phyloP scores from a whole-genome alignment of 345 rosid genomes.

The Aegle marmelos region DNA sequence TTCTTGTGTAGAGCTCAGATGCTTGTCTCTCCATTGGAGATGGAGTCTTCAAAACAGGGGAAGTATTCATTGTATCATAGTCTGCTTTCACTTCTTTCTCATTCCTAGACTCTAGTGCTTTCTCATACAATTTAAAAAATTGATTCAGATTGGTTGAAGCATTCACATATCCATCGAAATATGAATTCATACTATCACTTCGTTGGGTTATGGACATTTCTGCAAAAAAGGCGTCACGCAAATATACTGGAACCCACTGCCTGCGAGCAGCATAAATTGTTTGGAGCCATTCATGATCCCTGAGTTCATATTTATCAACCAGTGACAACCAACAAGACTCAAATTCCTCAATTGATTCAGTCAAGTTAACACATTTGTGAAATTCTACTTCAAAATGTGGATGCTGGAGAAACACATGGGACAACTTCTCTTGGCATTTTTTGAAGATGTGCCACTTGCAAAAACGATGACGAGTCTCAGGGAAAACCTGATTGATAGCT shows the following conservation, averaged over 20 bases:
- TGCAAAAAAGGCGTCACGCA: conserved; percentile 49
- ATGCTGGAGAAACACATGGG: conserved; percentile 39
- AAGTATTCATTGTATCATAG: conserved; percentile 44
- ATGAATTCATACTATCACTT: conserved; percentile 48
- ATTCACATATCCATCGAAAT: conserved; percentile 50
- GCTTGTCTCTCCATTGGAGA: conserved; percentile 66
- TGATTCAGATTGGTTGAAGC: conserved; percentile 44
- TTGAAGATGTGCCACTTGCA: conserved; percentile 52
- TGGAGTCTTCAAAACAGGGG: conserved; percentile 46
- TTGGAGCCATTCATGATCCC: conserved; percentile 55
- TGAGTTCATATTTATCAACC: conserved; percentile 41
- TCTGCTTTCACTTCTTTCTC: conserved; percentile 58
- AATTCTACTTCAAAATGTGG: conserved; percentile 52
- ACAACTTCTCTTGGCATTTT: conserved; percentile 49
- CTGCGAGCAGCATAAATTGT: conserved; percentile 40
- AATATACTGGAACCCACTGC: conserved; percentile 56
- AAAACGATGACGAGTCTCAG: conserved; percentile 45
- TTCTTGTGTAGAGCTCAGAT: conserved; percentile 44
- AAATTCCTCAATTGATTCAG: conserved; percentile 51
- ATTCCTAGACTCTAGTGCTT: conserved; percentile 43
- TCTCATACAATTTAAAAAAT: conserved; percentile 47
- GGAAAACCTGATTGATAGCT: conserved; percentile 45
- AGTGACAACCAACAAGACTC: conserved; percentile 51
- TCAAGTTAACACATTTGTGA: conserved; percentile 48
- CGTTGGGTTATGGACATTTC: conserved; percentile 50